Evolutionary conservation across 2,329 filamentous ascomycete genomes (phyloP).

Genomic region (Penicillium vulpinum): DNA sequence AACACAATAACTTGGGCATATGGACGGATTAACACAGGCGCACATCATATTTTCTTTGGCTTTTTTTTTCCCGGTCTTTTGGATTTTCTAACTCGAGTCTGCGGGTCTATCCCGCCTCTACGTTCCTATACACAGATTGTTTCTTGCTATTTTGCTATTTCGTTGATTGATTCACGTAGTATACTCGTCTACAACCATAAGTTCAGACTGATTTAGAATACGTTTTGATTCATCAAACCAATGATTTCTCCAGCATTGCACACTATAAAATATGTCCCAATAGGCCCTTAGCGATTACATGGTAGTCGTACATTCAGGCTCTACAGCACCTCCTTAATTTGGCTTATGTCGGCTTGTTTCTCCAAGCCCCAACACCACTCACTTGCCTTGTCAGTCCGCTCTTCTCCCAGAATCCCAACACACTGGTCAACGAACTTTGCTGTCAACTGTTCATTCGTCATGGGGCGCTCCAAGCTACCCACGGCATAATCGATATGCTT

Average conservation of each 20-base stretch:
- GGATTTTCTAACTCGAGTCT: slow-evolving; percentile 14
- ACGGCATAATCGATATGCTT: slow-evolving; percentile 54
- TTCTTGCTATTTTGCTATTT: slow-evolving; percentile 18
- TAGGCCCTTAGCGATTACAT: background rate
- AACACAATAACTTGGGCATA: slow-evolving; percentile 20
- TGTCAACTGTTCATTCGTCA: slow-evolving; percentile 49
- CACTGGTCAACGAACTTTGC: slow-evolving; percentile 55
- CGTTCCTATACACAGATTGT: slow-evolving; percentile 23
- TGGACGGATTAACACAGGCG: slow-evolving; percentile 33
- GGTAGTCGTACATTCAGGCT: background rate
- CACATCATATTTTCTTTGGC: slow-evolving; percentile 25
- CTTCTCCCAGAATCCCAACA: slow-evolving; percentile 42
- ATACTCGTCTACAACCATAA: slow-evolving; percentile 27
- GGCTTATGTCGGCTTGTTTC: background rate
- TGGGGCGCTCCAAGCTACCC: slow-evolving; percentile 51
- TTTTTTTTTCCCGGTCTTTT: slow-evolving; percentile 20
- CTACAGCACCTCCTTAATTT: slow-evolving; percentile 4
- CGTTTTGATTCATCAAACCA: background rate
- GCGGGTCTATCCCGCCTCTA: slow-evolving; percentile 22
- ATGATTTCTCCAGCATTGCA: background rate
- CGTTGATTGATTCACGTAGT: slow-evolving; percentile 28
- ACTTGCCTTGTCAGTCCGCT: slow-evolving; percentile 38
- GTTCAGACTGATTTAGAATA: slow-evolving; percentile 28
- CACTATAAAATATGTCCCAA: background rate
- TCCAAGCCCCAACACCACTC: slow-evolving; percentile 34